phyloP scores from a whole-genome alignment of 441 rosid genomes.

The Sinapis alba region DNA sequence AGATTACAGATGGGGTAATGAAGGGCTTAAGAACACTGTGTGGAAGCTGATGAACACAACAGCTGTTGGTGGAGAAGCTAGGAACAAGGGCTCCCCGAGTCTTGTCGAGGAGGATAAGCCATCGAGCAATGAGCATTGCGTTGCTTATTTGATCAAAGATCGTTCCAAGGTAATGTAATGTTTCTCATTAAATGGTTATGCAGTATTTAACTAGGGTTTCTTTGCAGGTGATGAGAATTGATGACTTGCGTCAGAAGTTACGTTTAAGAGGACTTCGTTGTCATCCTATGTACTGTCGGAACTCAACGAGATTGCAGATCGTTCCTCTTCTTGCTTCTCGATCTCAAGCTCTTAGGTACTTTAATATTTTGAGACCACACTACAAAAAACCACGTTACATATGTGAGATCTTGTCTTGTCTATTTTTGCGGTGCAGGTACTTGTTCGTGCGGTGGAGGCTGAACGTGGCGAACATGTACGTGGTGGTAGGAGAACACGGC shows the following conservation, averaged over 20 bases:
- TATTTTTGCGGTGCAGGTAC: constrained; percentile 48
- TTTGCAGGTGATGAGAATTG: constrained; percentile 68
- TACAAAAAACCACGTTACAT: neutral
- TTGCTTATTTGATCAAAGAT: constrained; percentile 71
- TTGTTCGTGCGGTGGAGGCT: constrained; percentile 93
- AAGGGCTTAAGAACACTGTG: constrained; percentile 86
- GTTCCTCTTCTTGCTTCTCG: constrained; percentile 95
- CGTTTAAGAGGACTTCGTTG: constrained; percentile 95
- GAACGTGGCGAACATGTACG: constrained; percentile 83
- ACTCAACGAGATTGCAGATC: constrained; percentile 73
- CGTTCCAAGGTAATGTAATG: constrained; percentile 56
- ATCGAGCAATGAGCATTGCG: constrained; percentile 75
- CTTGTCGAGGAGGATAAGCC: constrained; percentile 60
- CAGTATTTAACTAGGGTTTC: constrained; percentile 17
- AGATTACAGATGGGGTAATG: constrained; percentile 88
- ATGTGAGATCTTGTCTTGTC: neutral
- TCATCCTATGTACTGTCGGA: constrained; percentile 96
- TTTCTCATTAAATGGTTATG: neutral
- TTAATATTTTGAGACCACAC: neutral
- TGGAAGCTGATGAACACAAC: constrained; percentile 76
- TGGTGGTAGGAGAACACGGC: constrained; percentile 80
- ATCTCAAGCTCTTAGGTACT: constrained; percentile 88
- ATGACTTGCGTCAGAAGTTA: constrained; percentile 92
- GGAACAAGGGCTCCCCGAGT: constrained; percentile 42
- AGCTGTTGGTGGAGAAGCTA: constrained; percentile 51